Evolutionary conservation across 2,329 filamentous ascomycete genomes (phyloP), one percentile per base, ranked within the genome.

Genomic region (Myotisia sp.): DNA sequence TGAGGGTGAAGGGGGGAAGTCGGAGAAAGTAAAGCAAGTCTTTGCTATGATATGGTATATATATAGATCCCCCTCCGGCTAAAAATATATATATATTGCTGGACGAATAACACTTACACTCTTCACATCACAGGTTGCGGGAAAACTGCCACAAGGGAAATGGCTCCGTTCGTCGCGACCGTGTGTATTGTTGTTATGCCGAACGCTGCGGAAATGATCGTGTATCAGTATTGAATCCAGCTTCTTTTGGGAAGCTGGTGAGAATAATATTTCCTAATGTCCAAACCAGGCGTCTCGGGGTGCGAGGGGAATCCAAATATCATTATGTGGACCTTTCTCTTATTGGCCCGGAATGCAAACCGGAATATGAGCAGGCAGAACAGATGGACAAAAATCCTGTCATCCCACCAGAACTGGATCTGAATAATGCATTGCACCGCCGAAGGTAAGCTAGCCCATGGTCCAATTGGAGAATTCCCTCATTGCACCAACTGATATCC

Each of bases 261-360:
- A 76, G 90, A 20, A 87, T 98, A 24, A 79, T 98, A 33, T 98
- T 95, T 48, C 87, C 90, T 0, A 87, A 86, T 26, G 77, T 98
- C 14, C 87, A 92, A 59, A 98, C 90, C 20, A 72, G 90, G 39
- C 74, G 90, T 43, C 67, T 98, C 8, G 90, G 90, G 42, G 86
- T 95, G 29, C 76, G 90, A 34, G 90, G 90, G 43, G 87, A 95
- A 61, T 98, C 90, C 9, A 98, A 98, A 55, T 98, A 98, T 55
- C 90, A 98, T 58, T 98, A 98, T 40, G 63, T 67, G 30, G 63
- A 67, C 42, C 48, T 67, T 38, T 62, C 61, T 2, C 55, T 67
- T 27, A 58, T 61, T 18, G 59, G 62, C 37, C 58, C 61, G 39
- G 59, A 61, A 37, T 55, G 57, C 34, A 54, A 56, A 31, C 50